Evolutionary conservation across 2,329 filamentous ascomycete genomes (phyloP), one percentile per base, ranked within the genome.

Genomic region (Grosmannia serpens): DNA sequence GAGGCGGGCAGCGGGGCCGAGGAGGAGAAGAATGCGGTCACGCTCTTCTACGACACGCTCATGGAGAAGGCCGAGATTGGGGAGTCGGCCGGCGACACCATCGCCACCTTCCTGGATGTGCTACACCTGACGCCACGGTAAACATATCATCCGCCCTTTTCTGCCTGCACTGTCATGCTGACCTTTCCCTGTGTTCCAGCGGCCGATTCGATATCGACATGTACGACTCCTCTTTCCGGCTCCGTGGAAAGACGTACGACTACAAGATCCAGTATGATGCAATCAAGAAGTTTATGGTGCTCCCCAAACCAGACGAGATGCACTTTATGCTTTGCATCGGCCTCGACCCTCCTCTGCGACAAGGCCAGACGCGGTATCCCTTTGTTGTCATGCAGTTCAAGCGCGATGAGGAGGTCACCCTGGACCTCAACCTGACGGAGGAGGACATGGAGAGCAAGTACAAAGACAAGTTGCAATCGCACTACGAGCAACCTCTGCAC

Each of bases 341-440:
- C 57, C 79, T 99, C 41, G 94, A 99, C 68, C 94, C 94, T 27
- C 94, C 94, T 41, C 81, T 99, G 62, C 88, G 95, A 62, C 94
- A 99, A 75, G 94, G 94, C 66, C 94, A 99, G 75, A 99, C 94
- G 13, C 84, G 94, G 67, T 99, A 99, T 70, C 94, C 94, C 10
- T 99, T 99, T 77, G 80, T 99, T 63, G 94, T 99, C 57, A 99
- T 99, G 92, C 94, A 99, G 69, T 89, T 96, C 72, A 97, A 97
- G 79, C 86, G 91, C 66, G 94, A 99, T 66, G 94, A 99, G 69
- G 94, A 99, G 74, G 91, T 96, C 35, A 92, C 90, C 49, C 87
- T 99, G 61, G 94, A 97, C 69, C 79, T 99, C 56, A 99, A 99
- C 75, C 90, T 99, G 75, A 91, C 91, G 55, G 90, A 96, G 68